These are phyloP conservation scores for Apiotrichum montevideense DNA, from an alignment of 1,284 basidiomycete genomes.

Conservation along the genomic window DNA sequence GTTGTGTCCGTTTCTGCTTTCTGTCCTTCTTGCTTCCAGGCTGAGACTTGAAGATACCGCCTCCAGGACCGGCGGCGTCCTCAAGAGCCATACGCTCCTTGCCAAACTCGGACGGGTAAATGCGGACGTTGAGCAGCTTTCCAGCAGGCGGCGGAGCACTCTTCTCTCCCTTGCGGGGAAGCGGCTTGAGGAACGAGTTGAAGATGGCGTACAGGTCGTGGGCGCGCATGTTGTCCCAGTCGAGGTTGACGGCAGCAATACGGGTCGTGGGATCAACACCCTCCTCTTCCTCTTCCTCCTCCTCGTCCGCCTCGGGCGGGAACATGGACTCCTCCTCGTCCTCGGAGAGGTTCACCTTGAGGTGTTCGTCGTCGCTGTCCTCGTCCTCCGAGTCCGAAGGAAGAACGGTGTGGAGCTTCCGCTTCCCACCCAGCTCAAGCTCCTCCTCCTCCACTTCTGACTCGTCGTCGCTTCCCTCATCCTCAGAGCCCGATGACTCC, in stretches of 20 bases:
- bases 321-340: conserved; percentile 60
- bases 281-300: conserved; percentile 41
- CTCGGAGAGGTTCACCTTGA: conserved; percentile 59
- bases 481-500: conserved; percentile 71
- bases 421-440: conserved; percentile 50
- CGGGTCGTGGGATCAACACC: conserved; percentile 56
- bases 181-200: conserved; percentile 64
- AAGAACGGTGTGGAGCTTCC: conserved; percentile 49
- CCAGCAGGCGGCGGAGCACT: conserved; percentile 50
- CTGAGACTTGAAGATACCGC: conserved; percentile 61
- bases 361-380: conserved; percentile 29
- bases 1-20: conserved; percentile 14
- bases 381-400: conserved; percentile 35
- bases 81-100: conserved; percentile 80
- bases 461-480: conserved; percentile 55
- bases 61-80: conserved; percentile 83
- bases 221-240: conserved; percentile 96
- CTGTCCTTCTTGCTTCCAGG: conserved; percentile 19
- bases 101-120: conserved; percentile 93
- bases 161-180: conserved; percentile 18
- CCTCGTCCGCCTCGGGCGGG: conserved; percentile 25
- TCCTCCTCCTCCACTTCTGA: conserved; percentile 45
- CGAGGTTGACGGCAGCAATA: conserved; percentile 89
- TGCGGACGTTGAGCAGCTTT: conserved; percentile 64
- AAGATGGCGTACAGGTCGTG: conserved; percentile 88